Evolutionary conservation across 495 filamentous ascomycete genomes (phyloP), one percentile per base, ranked within the genome.

Genomic region (Penicillium turbatum): DNA sequence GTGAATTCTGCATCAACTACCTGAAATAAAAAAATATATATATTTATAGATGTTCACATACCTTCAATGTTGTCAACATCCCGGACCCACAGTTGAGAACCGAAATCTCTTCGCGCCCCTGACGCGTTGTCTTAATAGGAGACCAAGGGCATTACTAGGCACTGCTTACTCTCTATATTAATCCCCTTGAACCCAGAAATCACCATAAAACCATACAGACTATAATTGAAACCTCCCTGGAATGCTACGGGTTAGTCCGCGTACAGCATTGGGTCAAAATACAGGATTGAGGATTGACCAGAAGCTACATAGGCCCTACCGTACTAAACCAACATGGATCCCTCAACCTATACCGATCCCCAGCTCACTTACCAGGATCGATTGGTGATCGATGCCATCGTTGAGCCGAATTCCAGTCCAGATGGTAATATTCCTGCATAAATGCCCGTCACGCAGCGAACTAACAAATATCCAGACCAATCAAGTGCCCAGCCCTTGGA

Each of bases 351-450:
- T 42, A 61, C 76, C 43, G 73, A 75, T 62, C 77, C 76, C 39
- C 67, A 78, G 53, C 63, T 82, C 51, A 76, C 79, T 31, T 69
- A 64, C 27, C 68, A 75, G 30, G 80, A 83, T 58, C 59, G 62
- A 36, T 51, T 81, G 47, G 75, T 83, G 6, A 63, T 83, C n/a
- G 58, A 71, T 43, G 72, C 74, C 48, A 66, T 83, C 26, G 61
- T 77, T 15, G 47, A 61, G n/a, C 49, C 39, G 13, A 70, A 75
- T 17, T 40, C 60, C 16, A 47, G 48, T 31, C 42, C 61, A 24
- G 35, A 60, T 24, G 48, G 62, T 65, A 44, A 52, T 57, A 32
- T 30, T 27, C 51, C 21, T 30, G 15, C 15, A 53, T 54, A 24
- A 2, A 24, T 51, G 55, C 47, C 40, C 38, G 54, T 58, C 50